Evolutionary conservation across 2,329 filamentous ascomycete genomes (phyloP), one percentile per base, ranked within the genome.

Genomic region (Aureobasidium sp.): DNA sequence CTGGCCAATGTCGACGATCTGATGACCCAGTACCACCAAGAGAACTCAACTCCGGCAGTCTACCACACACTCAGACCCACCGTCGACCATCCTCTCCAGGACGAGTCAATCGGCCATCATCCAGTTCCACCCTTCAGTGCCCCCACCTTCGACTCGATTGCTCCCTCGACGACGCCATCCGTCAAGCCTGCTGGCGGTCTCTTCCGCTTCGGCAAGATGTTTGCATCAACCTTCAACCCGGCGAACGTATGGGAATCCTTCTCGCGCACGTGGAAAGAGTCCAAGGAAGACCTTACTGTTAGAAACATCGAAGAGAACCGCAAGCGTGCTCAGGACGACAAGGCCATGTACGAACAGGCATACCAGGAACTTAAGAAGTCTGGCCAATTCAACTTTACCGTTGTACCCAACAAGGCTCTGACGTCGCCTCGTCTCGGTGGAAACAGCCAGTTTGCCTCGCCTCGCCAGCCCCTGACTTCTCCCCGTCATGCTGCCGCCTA

Each of bases 331-430:
- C 67, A 68, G 41, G 73, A 75, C 58, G 69, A 74, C 52, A 75
- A 77, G 63, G 75, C 70, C 13, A 79, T 77, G 65, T 80, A 79
- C 0, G 78, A 82, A 67, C 75, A 74, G 62, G 77, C 76, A 2
- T 84, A 84, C 68, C 77, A 78, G 13, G 78, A 83, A 68, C 71
- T 84, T 66, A 84, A 84, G 72, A 73, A 75, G 60, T 73, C 75
- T 7, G 82, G 82, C 10, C 80, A 80, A 62, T 72, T 78, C 65
- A 76, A 75, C 8, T 62, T 62, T 17, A 62, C 60, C 50, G 57
- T 60, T 47, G 57, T 60, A 2, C 46, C 44, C 34, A 60, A 51
- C 57, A 60, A 60, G 57, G 46, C 57, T 17, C 26, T 60, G 15
- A 46, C 48, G 3, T 52, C 47, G 32, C 58, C 50, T 53, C 58